These are phyloP conservation scores for Cokeromyces recurvatus DNA, from an alignment of 371 early-diverging fungal species.

Conservation along the genomic window DNA sequence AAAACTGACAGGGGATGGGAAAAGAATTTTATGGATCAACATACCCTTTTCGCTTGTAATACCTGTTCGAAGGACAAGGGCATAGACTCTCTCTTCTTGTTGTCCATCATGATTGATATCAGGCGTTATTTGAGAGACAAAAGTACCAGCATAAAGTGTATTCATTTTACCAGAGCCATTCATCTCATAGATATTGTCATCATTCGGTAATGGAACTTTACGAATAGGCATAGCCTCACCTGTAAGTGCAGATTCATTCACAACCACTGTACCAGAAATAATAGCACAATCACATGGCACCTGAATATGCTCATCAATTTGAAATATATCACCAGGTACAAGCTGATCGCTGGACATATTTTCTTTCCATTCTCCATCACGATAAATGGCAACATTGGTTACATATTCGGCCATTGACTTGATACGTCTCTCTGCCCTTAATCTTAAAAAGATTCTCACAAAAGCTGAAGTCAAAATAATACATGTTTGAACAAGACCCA, in stretches of 20 bases:
- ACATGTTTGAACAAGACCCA: slow-evolving; percentile 64
- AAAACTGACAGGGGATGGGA: slow-evolving; percentile 56
- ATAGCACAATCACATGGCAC: slow-evolving; percentile 62
- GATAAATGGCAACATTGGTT: slow-evolving; percentile 28
- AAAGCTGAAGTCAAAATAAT: slow-evolving; percentile 64
- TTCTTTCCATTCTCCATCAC: slow-evolving; percentile 51
- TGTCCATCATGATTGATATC: background rate
- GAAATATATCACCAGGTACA: slow-evolving; percentile 62
- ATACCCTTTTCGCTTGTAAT: slow-evolving; percentile 69
- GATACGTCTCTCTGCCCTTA: slow-evolving; percentile 56
- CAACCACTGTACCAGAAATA: slow-evolving; percentile 65
- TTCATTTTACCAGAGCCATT: slow-evolving; percentile 35
- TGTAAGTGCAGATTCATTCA: slow-evolving; percentile 78
- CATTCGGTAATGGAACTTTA: slow-evolving; percentile 60
- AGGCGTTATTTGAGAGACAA: slow-evolving; percentile 35
- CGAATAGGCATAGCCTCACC: slow-evolving; percentile 84
- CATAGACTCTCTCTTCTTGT: slow-evolving; percentile 24
- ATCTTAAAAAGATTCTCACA: slow-evolving; percentile 54
- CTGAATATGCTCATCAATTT: slow-evolving; percentile 12
- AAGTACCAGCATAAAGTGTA: slow-evolving; percentile 58
- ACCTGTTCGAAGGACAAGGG: slow-evolving; percentile 69
- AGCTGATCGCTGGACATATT: slow-evolving; percentile 39
- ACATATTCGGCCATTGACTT: slow-evolving; percentile 58
- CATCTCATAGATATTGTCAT: slow-evolving; percentile 23
- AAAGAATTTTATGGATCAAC: slow-evolving; percentile 70